Percentiles rank a stretch among this genome's conserved stretches.
Conservation (phyloP, 73 alveolate genomes). For the Blepharisma stoltei region DNA sequence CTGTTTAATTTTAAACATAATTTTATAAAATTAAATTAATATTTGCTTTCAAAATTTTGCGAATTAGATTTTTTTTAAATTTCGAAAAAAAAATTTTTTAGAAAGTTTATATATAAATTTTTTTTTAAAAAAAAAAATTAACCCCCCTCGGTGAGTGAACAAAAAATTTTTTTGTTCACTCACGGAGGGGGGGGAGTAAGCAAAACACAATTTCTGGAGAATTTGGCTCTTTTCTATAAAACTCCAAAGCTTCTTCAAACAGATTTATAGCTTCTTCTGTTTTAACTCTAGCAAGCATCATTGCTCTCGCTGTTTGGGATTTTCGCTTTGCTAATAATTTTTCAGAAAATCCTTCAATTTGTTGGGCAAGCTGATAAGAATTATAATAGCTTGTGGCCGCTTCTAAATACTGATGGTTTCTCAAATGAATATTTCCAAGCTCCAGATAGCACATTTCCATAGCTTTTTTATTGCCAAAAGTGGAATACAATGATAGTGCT, state of each 20-base stretch:
- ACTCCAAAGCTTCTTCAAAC: conserved; percentile 6
- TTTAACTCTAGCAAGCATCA: background rate
- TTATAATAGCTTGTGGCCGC: background rate
- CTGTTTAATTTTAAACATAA: too few relatives aligned
- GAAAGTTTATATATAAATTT: background rate
- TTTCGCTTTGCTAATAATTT: background rate
- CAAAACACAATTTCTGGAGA: background rate
- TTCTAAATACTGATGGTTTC: background rate
- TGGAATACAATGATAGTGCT: background rate
- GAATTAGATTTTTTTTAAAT: background rate
- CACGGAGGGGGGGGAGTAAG: background rate
- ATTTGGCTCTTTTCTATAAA: background rate
- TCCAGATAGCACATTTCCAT: conserved; percentile 4
- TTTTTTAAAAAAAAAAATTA: background rate
- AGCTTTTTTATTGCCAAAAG: background rate
- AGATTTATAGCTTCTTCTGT: background rate
- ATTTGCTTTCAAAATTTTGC: background rate
- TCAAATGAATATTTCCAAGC: conserved; percentile 6
- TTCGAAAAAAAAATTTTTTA: background rate
- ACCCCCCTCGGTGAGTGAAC: background rate
- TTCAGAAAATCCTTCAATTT: background rate
- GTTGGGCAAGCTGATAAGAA: background rate
- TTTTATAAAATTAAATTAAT: background rate
- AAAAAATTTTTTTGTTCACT: background rate
- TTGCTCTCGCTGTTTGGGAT: conserved; percentile 3